Evolutionary conservation across 768 basidiomycete species (phyloP).

Genomic region (Leccinum obscurum): DNA sequence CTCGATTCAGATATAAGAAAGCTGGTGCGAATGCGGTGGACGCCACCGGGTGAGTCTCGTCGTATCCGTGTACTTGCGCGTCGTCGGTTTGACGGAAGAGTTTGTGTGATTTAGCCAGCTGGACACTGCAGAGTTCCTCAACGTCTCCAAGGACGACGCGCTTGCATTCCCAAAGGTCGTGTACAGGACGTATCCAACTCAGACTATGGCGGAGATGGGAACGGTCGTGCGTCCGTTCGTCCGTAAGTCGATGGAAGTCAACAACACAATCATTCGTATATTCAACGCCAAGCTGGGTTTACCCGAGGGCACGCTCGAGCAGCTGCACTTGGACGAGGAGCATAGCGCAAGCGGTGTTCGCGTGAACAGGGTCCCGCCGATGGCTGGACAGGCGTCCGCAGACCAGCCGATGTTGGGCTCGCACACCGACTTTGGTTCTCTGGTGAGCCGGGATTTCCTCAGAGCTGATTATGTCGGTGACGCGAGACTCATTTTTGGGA

Average conservation of each 20-base stretch:
- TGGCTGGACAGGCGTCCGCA: not conserved
- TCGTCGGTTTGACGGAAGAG: not conserved
- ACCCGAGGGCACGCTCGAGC: not conserved
- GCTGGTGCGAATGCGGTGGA: not conserved
- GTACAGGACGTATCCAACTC: not conserved
- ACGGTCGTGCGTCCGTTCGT: not conserved
- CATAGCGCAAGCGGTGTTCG: not conserved
- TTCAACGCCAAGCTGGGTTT: not conserved
- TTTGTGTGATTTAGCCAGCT: not conserved
- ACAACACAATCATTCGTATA: not conserved
- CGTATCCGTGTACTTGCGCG: not conserved
- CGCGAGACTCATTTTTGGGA: not conserved
- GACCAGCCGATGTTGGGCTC: not conserved
- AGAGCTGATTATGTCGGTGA: not conserved
- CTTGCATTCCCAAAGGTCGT: not conserved
- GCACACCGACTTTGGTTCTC: not conserved
- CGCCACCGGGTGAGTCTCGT: not conserved
- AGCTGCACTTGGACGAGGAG: not conserved
- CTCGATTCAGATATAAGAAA: not conserved
- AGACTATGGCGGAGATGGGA: not conserved
- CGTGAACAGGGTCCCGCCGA: not conserved
- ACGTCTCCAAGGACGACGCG: not conserved
- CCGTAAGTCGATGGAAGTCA: not conserved
- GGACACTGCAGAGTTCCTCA: not conserved
- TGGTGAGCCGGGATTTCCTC: not conserved